phyloP scores from a whole-genome alignment of 192 early-diverging fungal genomes.

The Lobosporangium transversale region DNA sequence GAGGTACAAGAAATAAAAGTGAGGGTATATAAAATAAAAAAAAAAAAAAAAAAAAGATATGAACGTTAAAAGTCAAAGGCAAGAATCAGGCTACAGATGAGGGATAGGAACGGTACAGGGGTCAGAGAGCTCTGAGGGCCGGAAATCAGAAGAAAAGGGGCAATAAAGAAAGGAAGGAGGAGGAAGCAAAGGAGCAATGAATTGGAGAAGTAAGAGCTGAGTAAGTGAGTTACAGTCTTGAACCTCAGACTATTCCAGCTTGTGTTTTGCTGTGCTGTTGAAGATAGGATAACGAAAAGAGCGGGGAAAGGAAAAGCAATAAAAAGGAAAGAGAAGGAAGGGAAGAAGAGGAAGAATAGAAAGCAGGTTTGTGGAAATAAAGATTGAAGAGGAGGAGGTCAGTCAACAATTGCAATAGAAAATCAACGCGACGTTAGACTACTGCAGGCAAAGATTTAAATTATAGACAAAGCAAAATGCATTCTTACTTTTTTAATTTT shows the following conservation, averaged over 20 bases:
- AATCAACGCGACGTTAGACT: no score
- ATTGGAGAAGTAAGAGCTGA: background rate
- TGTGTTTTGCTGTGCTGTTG: background rate
- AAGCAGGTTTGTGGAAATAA: background rate
- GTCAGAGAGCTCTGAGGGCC: background rate
- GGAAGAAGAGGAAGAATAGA: background rate
- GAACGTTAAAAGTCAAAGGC: background rate
- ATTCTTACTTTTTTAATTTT: no score
- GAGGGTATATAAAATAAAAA: background rate
- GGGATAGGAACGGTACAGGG: background rate
- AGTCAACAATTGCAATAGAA: background rate
- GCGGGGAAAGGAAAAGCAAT: background rate
- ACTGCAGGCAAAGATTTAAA: no score
- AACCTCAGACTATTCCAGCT: conserved; percentile 10
- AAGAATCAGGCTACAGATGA: background rate
- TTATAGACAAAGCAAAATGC: no score
- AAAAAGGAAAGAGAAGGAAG: background rate
- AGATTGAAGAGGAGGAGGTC: background rate
- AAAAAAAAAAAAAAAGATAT: no score
- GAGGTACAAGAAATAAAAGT: background rate
- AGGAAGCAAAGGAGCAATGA: background rate
- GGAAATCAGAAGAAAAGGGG: background rate
- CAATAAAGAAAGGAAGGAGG: background rate
- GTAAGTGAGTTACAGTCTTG: background rate
- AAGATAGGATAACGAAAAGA: background rate